Percentiles rank a stretch among this genome's conserved stretches.
Evolutionary conservation across 768 basidiomycete species (phyloP).

Genomic region (Tricholoma sp.): DNA sequence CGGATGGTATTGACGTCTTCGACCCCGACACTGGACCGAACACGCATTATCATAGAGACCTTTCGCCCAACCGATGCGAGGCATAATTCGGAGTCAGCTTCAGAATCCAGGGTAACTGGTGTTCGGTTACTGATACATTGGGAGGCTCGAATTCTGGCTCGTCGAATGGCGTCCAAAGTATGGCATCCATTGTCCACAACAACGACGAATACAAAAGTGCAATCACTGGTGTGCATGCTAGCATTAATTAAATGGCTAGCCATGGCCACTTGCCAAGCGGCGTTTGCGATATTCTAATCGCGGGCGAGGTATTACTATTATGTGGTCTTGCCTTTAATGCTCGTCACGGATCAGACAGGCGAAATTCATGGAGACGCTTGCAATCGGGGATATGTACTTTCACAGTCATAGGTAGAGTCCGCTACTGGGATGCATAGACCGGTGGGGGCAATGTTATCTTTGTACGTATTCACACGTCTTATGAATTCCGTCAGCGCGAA

Average conservation of each 20-base stretch:
- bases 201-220: constrained; percentile 38
- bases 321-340: neutral
- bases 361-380: constrained; percentile 40
- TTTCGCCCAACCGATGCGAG: constrained; percentile 33
- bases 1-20: constrained; percentile 38
- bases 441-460: constrained; percentile 25
- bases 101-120: constrained; percentile 26
- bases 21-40: constrained; percentile 34
- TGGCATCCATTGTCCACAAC: constrained; percentile 23
- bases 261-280: constrained; percentile 34
- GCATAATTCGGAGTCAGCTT: constrained; percentile 32
- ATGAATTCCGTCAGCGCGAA: constrained; percentile 25
- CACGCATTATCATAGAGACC: constrained; percentile 43
- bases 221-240: constrained; percentile 16
- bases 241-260: constrained; percentile 4
- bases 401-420: constrained; percentile 41
- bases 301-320: constrained; percentile 45
- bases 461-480: neutral
- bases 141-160: constrained; percentile 14
- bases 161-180: constrained; percentile 10
- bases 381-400: constrained; percentile 49
- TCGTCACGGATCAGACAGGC: constrained; percentile 28
- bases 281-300: constrained; percentile 47
- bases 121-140: constrained; percentile 29
- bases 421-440: constrained; percentile 47